These are phyloP conservation scores for Cetradonia linearis DNA, from an alignment of 495 filamentous ascomycete genomes.

Conservation along the genomic window DNA sequence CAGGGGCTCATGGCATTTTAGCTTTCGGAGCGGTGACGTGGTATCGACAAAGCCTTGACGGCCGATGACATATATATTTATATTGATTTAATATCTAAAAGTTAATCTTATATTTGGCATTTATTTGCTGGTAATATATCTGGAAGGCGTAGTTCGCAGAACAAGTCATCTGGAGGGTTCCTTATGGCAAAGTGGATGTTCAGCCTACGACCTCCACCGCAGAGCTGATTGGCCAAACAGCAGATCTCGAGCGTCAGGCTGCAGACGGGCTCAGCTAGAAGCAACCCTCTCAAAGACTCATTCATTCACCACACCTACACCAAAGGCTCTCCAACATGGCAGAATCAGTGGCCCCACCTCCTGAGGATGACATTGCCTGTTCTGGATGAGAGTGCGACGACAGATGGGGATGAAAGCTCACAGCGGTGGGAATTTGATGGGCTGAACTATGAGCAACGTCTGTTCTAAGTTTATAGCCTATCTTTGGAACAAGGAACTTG, in stretches of 20 bases:
- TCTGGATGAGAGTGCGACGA: background rate
- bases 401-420: background rate
- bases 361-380: background rate
- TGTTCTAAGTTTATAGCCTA: background rate
- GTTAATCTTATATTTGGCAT: background rate
- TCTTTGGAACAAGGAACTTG: background rate
- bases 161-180: background rate
- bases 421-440: no score
- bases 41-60: background rate
- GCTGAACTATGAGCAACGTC: background rate
- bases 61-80: background rate
- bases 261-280: background rate
- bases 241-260: background rate
- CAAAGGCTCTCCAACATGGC: background rate
- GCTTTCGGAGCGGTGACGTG: background rate
- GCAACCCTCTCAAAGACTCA: background rate
- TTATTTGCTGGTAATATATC: background rate
- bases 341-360: background rate
- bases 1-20: background rate
- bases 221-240: background rate
- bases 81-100: constrained; percentile 1
- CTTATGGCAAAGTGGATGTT: background rate
- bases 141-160: background rate
- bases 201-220: background rate
- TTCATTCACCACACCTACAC: background rate